Percentiles rank a stretch among this genome's conserved stretches.
phyloP scores from a whole-genome alignment of 306 rosid species.

The Cicer cuneatum region DNA sequence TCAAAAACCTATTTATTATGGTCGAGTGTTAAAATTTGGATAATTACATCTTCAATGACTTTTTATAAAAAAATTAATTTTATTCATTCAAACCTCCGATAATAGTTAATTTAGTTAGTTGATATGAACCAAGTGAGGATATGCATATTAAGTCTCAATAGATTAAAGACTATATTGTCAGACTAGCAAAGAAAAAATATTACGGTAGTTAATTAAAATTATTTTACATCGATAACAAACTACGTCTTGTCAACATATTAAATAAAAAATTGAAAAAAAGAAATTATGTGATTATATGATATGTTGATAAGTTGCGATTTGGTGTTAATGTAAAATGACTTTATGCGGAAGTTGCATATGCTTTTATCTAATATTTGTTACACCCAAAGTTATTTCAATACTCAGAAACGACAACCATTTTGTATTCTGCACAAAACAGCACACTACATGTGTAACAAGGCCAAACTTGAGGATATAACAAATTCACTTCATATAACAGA shows the following conservation, averaged over 20 bases:
- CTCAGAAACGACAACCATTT: slow-evolving; percentile 1
- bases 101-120: not conserved
- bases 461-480: not conserved
- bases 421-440: not conserved
- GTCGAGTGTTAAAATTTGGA: not conserved
- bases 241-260: too few relatives aligned
- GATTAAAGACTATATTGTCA: too few relatives aligned
- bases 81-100: not conserved
- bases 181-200: too few relatives aligned
- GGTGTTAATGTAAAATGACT: too few relatives aligned
- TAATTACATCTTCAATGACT: not conserved
- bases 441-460: slow-evolving; percentile 10
- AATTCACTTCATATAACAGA: not conserved
- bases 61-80: not conserved
- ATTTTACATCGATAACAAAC: too few relatives aligned
- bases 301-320: too few relatives aligned
- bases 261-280: too few relatives aligned
- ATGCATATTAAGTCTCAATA: not conserved
- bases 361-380: not conserved
- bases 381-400: not conserved
- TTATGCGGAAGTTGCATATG: too few relatives aligned
- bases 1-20: too few relatives aligned
- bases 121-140: slow-evolving; percentile 9
- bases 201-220: too few relatives aligned
- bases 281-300: too few relatives aligned